Evolutionary conservation across 2,329 filamentous ascomycete genomes (phyloP), one percentile per base, ranked within the genome.

Genomic region (Fusarium incarnatum): DNA sequence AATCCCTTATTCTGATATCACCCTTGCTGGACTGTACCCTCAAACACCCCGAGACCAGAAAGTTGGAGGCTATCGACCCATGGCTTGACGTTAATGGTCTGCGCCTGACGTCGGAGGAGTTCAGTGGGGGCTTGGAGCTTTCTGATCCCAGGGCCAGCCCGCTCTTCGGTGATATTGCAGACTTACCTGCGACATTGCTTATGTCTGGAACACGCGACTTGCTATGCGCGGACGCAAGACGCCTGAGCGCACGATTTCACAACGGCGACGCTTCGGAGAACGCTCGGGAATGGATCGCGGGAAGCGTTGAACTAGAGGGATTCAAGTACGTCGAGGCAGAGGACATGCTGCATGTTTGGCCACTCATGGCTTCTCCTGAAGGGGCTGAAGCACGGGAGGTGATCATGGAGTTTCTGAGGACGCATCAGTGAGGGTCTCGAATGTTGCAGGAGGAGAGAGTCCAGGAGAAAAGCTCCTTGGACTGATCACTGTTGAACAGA

Each of bases 281-380:
- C 18, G 3, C 9, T 4, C 5, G n/a, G 2, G 34, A 37, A 6
- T 37, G 34, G 0, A 37, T 37, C 0, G 34, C 23, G 3, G 58
- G 58, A 8, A 34, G 55, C 13, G 16, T 34, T 0, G 27, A 61
- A 34, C 20, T 15, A 0, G n/a, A 50, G 8, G 15, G 44, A 4
- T 32, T 61, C 10, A 20, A 23, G 7, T 60, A 61, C 23, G 10
- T 60, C 20, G 58, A 61, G 34, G 49, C 16, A 22, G 55, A 50
- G 25, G 55, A 8, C 0, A 48, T 28, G 58, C 2, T 61, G 9
- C 58, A 60, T 22, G 55, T 60, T 6, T 61, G 58, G 58, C 58
- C 55, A n/a, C 4, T 60, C 1, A 16, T 34, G 2, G 44, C 44
- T 7, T 16, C 47, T 3, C 37, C 27, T 4, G 58, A 61, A 3